Evolutionary conservation across 2,329 filamentous ascomycete genomes (phyloP).

Genomic region (Trichoderma sp.): DNA sequence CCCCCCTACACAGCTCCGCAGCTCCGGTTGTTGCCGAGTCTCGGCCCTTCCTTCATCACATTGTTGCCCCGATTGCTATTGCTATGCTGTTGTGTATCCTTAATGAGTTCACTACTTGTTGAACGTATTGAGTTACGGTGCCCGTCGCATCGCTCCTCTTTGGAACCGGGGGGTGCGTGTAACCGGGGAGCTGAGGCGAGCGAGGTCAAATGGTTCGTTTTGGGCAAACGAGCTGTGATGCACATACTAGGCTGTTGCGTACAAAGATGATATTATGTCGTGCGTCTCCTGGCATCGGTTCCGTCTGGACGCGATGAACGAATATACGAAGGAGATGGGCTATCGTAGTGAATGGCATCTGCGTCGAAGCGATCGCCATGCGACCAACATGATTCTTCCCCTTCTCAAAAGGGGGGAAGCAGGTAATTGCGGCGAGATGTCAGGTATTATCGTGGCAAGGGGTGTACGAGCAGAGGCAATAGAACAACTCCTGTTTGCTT

Average conservation of each 20-base stretch:
- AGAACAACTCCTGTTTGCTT: slow-evolving; percentile 4
- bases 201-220: neutral
- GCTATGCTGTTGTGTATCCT: neutral
- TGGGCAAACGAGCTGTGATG: neutral
- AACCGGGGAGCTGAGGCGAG: neutral
- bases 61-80: neutral
- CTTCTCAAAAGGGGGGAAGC: neutral
- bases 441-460: neutral
- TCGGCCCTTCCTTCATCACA: neutral
- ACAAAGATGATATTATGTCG: neutral
- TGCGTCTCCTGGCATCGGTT: neutral
- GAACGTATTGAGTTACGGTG: neutral
- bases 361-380: neutral
- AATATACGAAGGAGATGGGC: neutral
- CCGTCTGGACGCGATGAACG: neutral
- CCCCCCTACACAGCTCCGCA: neutral
- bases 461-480: neutral
- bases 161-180: neutral
- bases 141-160: neutral
- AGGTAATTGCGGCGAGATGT: neutral
- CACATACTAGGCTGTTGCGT: neutral
- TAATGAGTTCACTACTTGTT: neutral
- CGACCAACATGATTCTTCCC: neutral
- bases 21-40: too few species aligned
- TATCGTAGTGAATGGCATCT: neutral